These are phyloP conservation scores for Globisporangium ultimum DNA, from an alignment of 352 stramenopile genomes.

Conservation along the genomic window DNA sequence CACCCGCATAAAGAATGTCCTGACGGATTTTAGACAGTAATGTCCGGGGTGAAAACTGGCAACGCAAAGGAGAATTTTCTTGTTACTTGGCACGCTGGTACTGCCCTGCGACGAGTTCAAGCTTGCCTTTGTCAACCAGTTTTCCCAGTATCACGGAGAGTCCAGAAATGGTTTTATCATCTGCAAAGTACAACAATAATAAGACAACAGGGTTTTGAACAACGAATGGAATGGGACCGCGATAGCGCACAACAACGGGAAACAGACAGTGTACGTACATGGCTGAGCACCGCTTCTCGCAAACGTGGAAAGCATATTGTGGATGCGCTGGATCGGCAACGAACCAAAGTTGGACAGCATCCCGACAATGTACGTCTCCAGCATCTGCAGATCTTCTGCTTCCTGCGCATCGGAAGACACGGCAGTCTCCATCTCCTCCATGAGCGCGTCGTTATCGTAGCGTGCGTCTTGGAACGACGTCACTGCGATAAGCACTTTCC, in stretches of 20 bases:
- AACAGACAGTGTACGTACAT: conserved; percentile 39
- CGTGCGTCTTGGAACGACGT: conserved; percentile 42
- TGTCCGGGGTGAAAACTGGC: neutral
- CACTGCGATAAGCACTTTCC: conserved; percentile 40
- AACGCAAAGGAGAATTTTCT: neutral
- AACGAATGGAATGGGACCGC: neutral
- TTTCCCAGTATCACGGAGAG: conserved; percentile 66
- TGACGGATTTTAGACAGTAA: conserved; percentile 41
- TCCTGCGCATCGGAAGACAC: conserved; percentile 89
- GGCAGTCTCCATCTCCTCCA: conserved; percentile 70
- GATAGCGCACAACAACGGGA: neutral
- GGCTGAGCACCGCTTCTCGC: conserved; percentile 63
- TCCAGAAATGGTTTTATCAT: conserved; percentile 80
- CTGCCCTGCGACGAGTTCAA: conserved; percentile 63
- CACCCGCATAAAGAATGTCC: conserved; percentile 52
- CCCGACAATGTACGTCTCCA: conserved; percentile 93
- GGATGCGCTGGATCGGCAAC: conserved; percentile 90
- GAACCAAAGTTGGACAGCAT: conserved; percentile 95
- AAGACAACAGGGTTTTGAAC: neutral
- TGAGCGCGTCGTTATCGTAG: conserved; percentile 27
- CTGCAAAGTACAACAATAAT: conserved; percentile 20
- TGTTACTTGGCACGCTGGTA: conserved; percentile 41
- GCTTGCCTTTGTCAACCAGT: conserved; percentile 61
- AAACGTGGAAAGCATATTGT: conserved; percentile 93
- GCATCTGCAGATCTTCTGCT: conserved; percentile 90